phyloP scores from a whole-genome alignment of 164 flowering plant species.

The Berberis vulgaris region DNA sequence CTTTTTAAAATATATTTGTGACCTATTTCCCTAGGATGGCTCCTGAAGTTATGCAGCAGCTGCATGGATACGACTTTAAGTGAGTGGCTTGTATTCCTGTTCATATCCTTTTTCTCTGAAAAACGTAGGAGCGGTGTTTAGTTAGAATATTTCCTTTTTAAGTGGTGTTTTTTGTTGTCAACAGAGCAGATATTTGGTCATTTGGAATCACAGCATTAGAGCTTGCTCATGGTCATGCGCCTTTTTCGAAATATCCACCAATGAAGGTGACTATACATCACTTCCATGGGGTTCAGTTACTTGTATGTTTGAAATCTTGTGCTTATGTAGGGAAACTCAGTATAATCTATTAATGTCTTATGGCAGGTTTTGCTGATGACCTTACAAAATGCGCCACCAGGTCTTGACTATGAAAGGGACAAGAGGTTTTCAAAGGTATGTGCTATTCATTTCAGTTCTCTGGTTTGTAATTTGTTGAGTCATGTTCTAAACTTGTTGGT shows the following conservation, averaged over 20 bases:
- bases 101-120: background rate
- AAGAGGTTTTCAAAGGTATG: constrained; percentile 84
- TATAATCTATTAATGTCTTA: constrained; percentile 2
- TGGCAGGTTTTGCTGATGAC: constrained; percentile 94
- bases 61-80: constrained; percentile 97
- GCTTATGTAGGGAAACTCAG: background rate
- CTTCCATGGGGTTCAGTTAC: background rate
- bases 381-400: constrained; percentile 98
- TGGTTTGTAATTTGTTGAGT: background rate
- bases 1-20: background rate
- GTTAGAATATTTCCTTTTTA: constrained; percentile 3
- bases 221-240: constrained; percentile 99
- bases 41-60: constrained; percentile 98
- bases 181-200: constrained; percentile 99
- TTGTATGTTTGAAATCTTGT: background rate
- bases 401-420: constrained; percentile 94
- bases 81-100: constrained; percentile 28
- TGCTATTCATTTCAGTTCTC: background rate
- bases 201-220: constrained; percentile 98
- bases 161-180: constrained; percentile 14
- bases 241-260: constrained; percentile 99
- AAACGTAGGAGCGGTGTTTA: background rate
- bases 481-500: background rate
- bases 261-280: constrained; percentile 57
- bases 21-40: constrained; percentile 67